A percentile compares a stretch with the other conserved stretches of the same genome.
Conservation (phyloP, 441 rosid species). For the Adansonia rubrostipa region DNA sequence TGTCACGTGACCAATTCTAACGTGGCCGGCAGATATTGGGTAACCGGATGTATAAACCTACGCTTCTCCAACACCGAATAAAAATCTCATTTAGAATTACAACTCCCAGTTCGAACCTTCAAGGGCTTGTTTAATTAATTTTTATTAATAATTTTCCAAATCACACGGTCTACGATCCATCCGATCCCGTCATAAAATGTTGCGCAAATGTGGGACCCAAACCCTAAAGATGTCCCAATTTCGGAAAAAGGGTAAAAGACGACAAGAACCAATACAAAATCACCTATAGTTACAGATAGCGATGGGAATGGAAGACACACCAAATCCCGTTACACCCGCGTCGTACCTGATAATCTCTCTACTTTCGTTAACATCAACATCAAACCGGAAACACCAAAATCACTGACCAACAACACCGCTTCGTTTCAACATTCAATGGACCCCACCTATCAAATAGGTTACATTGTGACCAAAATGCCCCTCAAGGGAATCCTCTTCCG, state of each 20-base stretch:
- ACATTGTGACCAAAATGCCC: constrained; percentile 26
- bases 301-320: neutral
- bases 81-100: neutral
- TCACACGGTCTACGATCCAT: neutral
- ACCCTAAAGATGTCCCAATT: neutral
- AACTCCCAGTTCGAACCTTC: too few species aligned
- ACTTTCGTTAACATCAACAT: neutral
- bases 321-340: neutral
- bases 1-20: constrained; percentile 36
- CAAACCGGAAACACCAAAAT: neutral
- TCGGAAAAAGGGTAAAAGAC: too few species aligned
- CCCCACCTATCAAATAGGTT: neutral
- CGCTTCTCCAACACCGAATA: neutral
- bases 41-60: neutral
- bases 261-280: too few species aligned
- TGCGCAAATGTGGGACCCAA: neutral
- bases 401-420: neutral
- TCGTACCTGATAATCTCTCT: constrained; percentile 29
- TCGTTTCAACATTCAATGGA: neutral
- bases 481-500: neutral
- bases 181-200: neutral
- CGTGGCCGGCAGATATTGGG: constrained; percentile 32
- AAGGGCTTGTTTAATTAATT: neutral
- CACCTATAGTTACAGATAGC: neutral
- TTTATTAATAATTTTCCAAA: neutral